Evolutionary conservation across 108 stramenopile genomes (phyloP).

Genomic region (Epithemia pelagica): DNA sequence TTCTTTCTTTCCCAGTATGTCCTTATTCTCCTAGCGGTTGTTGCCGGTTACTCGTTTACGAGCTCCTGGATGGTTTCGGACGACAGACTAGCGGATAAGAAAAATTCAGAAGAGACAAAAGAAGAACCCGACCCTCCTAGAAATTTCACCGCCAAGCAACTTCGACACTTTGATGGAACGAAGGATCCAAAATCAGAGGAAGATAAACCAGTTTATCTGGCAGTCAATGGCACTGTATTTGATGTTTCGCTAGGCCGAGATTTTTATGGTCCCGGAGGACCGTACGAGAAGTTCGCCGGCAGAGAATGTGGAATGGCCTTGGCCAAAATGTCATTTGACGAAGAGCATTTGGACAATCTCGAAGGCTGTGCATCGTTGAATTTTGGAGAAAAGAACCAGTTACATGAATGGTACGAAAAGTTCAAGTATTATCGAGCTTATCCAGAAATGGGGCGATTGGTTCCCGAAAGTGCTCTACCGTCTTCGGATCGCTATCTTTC

Average conservation of each 20-base stretch:
- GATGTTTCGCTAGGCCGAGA: constrained; percentile 86
- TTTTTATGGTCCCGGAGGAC: constrained; percentile 91
- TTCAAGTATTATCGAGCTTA: constrained; percentile 87
- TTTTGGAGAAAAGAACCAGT: constrained; percentile 65
- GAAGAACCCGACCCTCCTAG: constrained; percentile 59
- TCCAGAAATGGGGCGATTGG: constrained; percentile 82
- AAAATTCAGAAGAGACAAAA: constrained; percentile 27
- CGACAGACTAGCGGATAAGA: neutral
- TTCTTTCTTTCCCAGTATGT: constrained; percentile 23
- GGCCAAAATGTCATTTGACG: constrained; percentile 91
- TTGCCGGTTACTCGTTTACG: constrained; percentile 27
- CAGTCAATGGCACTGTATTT: constrained; percentile 85
- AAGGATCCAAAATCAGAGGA: constrained; percentile 59
- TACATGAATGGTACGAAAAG: constrained; percentile 90
- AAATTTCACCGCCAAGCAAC: constrained; percentile 79
- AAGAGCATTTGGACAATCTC: constrained; percentile 70
- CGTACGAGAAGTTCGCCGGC: constrained; percentile 92
- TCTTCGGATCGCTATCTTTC: constrained; percentile 53
- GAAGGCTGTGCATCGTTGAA: constrained; percentile 65
- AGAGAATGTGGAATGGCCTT: constrained; percentile 90
- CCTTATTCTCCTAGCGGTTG: constrained; percentile 21
- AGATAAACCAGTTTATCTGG: constrained; percentile 85
- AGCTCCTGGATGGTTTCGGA: constrained; percentile 9
- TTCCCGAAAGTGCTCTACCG: constrained; percentile 53
- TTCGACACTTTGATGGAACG: constrained; percentile 70